Evolutionary conservation across 148 eudicot genomes (phyloP), one percentile per base, ranked within the genome.

Genomic region (Amaranthus cruentus): DNA sequence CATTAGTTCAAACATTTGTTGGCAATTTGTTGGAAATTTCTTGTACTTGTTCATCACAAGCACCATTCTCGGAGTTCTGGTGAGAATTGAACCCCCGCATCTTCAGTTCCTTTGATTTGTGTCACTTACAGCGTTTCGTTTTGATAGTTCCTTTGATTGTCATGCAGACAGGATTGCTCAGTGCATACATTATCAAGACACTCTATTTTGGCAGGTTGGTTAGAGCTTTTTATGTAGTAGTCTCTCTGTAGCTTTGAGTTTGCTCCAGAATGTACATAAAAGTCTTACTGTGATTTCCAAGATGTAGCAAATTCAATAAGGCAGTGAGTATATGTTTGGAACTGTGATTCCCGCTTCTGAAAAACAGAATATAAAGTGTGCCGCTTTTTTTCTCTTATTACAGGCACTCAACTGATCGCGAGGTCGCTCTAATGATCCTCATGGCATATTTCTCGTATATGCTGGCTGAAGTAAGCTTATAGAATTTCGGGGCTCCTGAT

Each of bases 321-420:
- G 2, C 38, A 28, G 38, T 28, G 38, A 28, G 38, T 28, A 28
- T 28, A 28, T 28, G 38, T 28, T 28, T 28, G 1, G 38, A 28
- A 28, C 38, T 28, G 38, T 28, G 0, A 28, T 28, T 28, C 38
- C 38, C 38, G 38, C 38, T 28, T 28, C 38, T 28, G 38, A 28
- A 28, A 28, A 28, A 28, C 38, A 28, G 38, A 28, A 28, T 28
- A 28, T 2, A 28, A 28, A 28, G 38, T 28, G 38, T 28, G 38
- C 38, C 2, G 38, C 38, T 28, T 28, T 28, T 28, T 28, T 28
- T 28, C 38, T 28, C 38, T 28, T 28, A 73, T 62, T 82, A 55
- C 84, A 92, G 97, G 86, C 91, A 92, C 76, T 92, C 97, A 60
- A 87, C 96, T 6, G 93, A 88, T 58, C 96, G 96, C 57, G 97